Percentiles rank a stretch among this genome's conserved stretches.
Conservation (phyloP, 2,329 filamentous ascomycete species). For the Xylariaceae sp. region DNA sequence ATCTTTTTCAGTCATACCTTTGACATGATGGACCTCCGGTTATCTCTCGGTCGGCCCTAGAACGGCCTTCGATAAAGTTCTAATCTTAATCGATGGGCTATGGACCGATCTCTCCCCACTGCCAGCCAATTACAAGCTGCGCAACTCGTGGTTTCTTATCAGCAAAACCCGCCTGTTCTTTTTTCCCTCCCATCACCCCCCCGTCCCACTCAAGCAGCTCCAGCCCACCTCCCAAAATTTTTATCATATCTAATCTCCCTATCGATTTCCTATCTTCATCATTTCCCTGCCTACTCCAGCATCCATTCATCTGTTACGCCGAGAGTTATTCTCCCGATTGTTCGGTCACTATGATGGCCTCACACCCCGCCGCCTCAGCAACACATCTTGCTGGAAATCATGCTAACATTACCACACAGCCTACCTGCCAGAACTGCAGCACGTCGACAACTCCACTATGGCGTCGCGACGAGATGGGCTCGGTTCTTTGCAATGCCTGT, state of each 20-base stretch:
- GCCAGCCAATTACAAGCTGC: neutral
- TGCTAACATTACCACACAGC: constrained; percentile 67
- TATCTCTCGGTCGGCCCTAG: neutral
- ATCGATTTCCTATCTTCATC: constrained; percentile 15
- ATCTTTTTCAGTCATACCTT: neutral
- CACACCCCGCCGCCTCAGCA: constrained; percentile 32
- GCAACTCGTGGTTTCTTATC: constrained; percentile 13
- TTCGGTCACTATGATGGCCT: constrained; percentile 31
- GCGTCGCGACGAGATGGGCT: constrained; percentile 93
- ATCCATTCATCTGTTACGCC: constrained; percentile 10
- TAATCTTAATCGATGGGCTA: neutral
- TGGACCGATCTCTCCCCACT: too few relatives aligned
- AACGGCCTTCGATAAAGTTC: neutral
- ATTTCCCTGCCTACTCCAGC: constrained; percentile 4
- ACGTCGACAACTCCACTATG: constrained; percentile 95
- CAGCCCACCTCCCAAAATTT: constrained; percentile 19
- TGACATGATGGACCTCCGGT: neutral
- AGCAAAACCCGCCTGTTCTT: constrained; percentile 8
- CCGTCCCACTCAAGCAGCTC: neutral
- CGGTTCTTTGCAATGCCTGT: constrained; percentile 97
- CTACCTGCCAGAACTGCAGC: constrained; percentile 91
- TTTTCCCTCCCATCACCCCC: neutral
- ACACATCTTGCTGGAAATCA: constrained; percentile 34
- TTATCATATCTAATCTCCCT: constrained; percentile 27
- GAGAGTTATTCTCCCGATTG: constrained; percentile 17